Base-by-base conservation (phyloP, 2,329 filamentous ascomycete species). In the Boeremia lycopersici region DNA sequence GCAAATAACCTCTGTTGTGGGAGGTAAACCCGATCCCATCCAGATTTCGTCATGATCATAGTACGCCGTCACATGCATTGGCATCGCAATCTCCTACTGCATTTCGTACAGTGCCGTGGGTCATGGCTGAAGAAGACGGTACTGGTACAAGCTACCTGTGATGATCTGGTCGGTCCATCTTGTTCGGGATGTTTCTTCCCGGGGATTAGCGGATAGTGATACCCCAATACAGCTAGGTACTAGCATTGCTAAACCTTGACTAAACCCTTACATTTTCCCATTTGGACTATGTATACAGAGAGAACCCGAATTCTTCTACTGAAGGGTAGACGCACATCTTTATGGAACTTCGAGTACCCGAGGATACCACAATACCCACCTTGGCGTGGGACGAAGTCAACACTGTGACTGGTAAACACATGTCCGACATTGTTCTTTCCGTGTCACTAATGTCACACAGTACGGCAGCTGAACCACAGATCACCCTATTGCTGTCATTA, bases 101-200 rank as follows among this genome's bases (percentile, higher is more conserved):
- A n/a, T 42, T 36, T 38, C 23, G 43, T 19, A 33, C 45, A 48
- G 28, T 34, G 17, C 25, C 33, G 33, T 48, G 31, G 38, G n/a
- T 48, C 39, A 34, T 48, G 51, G 40, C 44, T 54, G 38, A 23
- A 44, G 19, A 40, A 29, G 25, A 1, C 13, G 28, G 28, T 40
- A 29, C 6, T 26, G 34, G 39, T 43, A 43, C 15, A 36, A 47
- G 26, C 41, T 46, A 23, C 28, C 34, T 34, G 33, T 28, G 33
- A 48, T 44, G n/a, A 31, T 9, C 45, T 40, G 17, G 33, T 39
- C 17, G 30, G 7, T 45, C 29, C 19, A 25, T 45, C 26, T 17
- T 39, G 11, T 48, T 45, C 45, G 51, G 51, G 40, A 35, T 29
- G 29, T 15, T 45, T 39, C 33, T 39, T 30, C 40, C 45, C 34